Base-by-base conservation (phyloP, 371 early-diverging fungal genomes). In the Batkoa obscura region DNA sequence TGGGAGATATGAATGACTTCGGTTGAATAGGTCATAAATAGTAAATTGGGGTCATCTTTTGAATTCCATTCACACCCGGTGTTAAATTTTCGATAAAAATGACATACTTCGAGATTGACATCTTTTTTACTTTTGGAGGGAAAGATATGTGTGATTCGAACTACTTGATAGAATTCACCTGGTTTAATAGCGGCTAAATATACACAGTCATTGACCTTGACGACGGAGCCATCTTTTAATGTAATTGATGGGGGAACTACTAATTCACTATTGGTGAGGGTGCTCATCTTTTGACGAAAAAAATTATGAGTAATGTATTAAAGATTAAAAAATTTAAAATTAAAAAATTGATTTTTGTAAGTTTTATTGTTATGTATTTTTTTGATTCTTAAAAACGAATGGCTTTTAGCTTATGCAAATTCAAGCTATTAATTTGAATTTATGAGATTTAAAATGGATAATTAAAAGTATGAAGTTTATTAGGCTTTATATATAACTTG, bases 81-180 rank as follows among this genome's bases (percentile, higher is more conserved):
- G 50, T 50, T 50, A 15, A n/a, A 30, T 4, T 30, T 5, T 10
- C 50, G 50, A 15, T 50, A 50, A 37, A 50, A 50, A 33, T 50
- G 50, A 3, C n/a, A n/a, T 15, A 50, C 50, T 33, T 50, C 50
- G 12, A 10, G n/a, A n/a, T 50, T 50, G 31, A 30, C 6, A 15
- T 50, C 50, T n/a, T 33, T 3, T 37, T 50, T 50, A 12, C n/a
- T 35, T 23, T 15, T n/a, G 31, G 9, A 50, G 12, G 50, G 50
- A 10, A 50, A 12, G 30, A 50, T 30, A 30, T 30, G 5, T n/a
- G 30, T 50, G 4, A 50, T 50, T 5, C 50, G 50, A 3, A 37
- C 50, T 5, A 50, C 32, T 30, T 50, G 50, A 37, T 50, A 50
- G 32, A 50, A 50, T 4, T 50, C 50, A 33, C 50, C 50, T 15